Conservation (phyloP, 2,329 filamentous ascomycete genomes). For the Hymenoscyphus repandus region DNA sequence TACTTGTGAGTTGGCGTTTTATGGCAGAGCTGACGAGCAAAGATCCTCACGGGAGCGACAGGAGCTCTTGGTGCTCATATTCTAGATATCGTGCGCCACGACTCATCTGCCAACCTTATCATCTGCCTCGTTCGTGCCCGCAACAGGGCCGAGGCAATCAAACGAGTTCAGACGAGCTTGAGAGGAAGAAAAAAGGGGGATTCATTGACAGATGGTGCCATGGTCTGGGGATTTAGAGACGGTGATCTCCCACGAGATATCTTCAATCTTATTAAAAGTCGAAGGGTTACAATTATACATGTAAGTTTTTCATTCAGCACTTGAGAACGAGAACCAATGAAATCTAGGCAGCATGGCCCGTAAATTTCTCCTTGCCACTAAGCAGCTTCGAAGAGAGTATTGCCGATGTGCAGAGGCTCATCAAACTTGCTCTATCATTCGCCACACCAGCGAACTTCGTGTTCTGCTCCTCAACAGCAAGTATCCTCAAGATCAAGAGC, state of each 20-base stretch:
- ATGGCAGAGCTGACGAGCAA: too few species aligned
- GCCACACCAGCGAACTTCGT: constrained; percentile 30
- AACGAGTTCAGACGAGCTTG: too few species aligned
- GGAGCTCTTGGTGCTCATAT: constrained; percentile 48
- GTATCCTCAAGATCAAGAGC: constrained; percentile 31
- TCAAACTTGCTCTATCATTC: constrained; percentile 38
- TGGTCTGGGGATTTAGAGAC: too few species aligned
- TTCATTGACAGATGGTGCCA: too few species aligned
- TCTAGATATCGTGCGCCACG: constrained; percentile 38
- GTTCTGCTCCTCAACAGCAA: constrained; percentile 49
- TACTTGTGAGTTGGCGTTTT: too few species aligned
- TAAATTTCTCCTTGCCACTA: constrained; percentile 57
- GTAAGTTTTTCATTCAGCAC: constrained; percentile 33
- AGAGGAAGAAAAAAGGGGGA: too few species aligned
- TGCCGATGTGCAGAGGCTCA: constrained; percentile 42
- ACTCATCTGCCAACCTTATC: constrained; percentile 37
- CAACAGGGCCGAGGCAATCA: constrained; percentile 36
- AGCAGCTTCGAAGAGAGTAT: constrained; percentile 51
- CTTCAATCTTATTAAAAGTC: too few species aligned
- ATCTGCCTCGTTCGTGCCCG: constrained; percentile 52
- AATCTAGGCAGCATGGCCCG: constrained; percentile 52
- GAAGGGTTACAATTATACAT: constrained; percentile 11
- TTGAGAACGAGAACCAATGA: too few species aligned
- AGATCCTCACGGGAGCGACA: constrained; percentile 44
- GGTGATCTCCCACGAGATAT: too few species aligned